Evolutionary conservation across 1,284 basidiomycete species (phyloP).

Genomic region (Phlebopus sp.): DNA sequence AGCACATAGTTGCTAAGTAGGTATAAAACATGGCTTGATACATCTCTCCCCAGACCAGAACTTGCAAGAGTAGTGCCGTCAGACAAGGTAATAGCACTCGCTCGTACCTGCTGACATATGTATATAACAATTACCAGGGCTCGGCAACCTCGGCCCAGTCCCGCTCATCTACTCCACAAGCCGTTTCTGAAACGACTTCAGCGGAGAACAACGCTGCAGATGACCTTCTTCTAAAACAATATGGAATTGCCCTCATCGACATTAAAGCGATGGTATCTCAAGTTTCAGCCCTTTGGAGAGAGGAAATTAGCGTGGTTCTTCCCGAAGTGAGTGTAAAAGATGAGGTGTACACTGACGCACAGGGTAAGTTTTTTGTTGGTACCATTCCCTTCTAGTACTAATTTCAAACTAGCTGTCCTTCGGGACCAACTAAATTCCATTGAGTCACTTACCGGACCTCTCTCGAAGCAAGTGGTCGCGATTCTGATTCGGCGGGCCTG

Average conservation of each 20-base stretch:
- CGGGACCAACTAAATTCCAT: slow-evolving; percentile 48
- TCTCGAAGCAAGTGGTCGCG: slow-evolving; percentile 64
- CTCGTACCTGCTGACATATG: not conserved
- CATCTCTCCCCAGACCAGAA: slow-evolving; percentile 38
- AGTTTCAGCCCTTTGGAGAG: slow-evolving; percentile 56
- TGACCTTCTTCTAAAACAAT: slow-evolving; percentile 59
- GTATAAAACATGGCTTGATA: slow-evolving; percentile 74
- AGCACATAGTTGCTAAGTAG: slow-evolving; percentile 66
- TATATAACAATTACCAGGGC: not conserved
- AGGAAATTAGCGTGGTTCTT: slow-evolving; percentile 64
- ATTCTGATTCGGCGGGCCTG: slow-evolving; percentile 78
- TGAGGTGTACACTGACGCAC: slow-evolving; percentile 39
- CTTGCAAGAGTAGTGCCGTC: slow-evolving; percentile 28
- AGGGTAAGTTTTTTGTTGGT: slow-evolving; percentile 43
- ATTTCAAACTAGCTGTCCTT: slow-evolving; percentile 50
- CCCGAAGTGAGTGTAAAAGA: slow-evolving; percentile 35
- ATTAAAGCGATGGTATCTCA: slow-evolving; percentile 54
- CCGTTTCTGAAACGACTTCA: slow-evolving; percentile 43
- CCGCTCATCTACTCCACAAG: slow-evolving; percentile 52
- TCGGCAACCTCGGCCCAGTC: slow-evolving; percentile 19
- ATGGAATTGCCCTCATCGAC: slow-evolving; percentile 63
- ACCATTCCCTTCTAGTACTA: not conserved
- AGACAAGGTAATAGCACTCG: slow-evolving; percentile 21
- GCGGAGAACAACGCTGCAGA: slow-evolving; percentile 55
- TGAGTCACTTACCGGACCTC: slow-evolving; percentile 46